Conservation (phyloP, 768 basidiomycete genomes). For the Aureoboletus auriporus region DNA sequence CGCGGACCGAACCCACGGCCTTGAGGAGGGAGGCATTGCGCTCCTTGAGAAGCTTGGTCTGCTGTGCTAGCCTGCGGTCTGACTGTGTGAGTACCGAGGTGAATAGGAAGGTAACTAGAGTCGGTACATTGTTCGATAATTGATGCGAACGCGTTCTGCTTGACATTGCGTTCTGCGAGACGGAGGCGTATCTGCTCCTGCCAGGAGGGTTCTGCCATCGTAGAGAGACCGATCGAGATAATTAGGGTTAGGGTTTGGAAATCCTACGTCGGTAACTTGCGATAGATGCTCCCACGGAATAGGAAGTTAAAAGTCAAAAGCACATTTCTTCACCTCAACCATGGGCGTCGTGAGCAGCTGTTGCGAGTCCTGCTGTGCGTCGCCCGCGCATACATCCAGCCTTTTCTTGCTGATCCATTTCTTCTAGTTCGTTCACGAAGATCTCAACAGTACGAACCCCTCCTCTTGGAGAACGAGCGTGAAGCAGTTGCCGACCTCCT, state of each 20-base stretch:
- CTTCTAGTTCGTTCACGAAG: slow-evolving; percentile 70
- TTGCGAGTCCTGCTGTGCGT: slow-evolving; percentile 80
- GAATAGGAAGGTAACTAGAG: background rate
- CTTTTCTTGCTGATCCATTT: slow-evolving; percentile 13
- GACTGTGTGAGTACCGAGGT: slow-evolving; percentile 17
- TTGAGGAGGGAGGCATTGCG: slow-evolving; percentile 86
- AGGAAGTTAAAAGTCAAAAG: background rate
- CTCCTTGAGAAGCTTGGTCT: slow-evolving; percentile 88
- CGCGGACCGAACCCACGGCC: slow-evolving; percentile 71
- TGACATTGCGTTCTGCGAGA: slow-evolving; percentile 78
- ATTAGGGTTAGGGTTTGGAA: slow-evolving; percentile 27
- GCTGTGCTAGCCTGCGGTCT: slow-evolving; percentile 92
- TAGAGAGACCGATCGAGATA: slow-evolving; percentile 1
- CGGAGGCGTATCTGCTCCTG: slow-evolving; percentile 77
- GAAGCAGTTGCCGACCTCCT: slow-evolving; percentile 97
- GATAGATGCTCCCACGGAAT: slow-evolving; percentile 21
- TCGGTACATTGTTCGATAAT: slow-evolving; percentile 90
- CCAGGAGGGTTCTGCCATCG: slow-evolving; percentile 82
- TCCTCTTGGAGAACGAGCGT: slow-evolving; percentile 88
- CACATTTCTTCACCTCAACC: slow-evolving; percentile 2
- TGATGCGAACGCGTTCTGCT: slow-evolving; percentile 74
- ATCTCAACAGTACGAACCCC: slow-evolving; percentile 83
- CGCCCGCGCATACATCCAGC: slow-evolving; percentile 5
- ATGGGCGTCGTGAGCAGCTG: slow-evolving; percentile 82
- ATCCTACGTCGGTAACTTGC: slow-evolving; percentile 16